These are phyloP conservation scores for Dipteronia sinensis DNA, from an alignment of 345 rosid genomes.

Conservation along the genomic window DNA sequence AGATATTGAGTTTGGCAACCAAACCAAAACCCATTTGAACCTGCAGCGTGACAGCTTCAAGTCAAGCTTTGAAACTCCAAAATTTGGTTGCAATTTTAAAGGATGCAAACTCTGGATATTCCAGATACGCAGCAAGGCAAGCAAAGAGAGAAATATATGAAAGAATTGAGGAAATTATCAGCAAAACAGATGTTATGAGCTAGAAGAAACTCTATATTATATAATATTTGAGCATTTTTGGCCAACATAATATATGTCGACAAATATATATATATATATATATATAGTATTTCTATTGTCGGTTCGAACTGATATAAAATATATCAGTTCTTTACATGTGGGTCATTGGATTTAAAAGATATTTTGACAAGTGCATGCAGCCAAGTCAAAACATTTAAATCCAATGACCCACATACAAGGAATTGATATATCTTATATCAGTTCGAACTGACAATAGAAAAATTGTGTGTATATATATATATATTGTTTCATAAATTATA, in stretches of 20 bases:
- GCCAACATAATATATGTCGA: not conserved
- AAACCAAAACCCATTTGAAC: not conserved
- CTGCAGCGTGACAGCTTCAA: not conserved
- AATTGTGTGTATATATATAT: too few species aligned
- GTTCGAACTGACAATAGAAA: too few species aligned
- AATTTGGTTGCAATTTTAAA: not conserved
- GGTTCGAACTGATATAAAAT: too few species aligned
- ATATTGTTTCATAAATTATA: too few species aligned
- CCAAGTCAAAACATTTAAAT: too few species aligned
- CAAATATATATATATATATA: too few species aligned
- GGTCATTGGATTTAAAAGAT: too few species aligned
- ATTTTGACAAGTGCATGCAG: too few species aligned
- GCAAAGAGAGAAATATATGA: not conserved
- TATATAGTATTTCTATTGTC: too few species aligned
- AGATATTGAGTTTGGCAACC: not conserved
- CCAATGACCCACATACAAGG: too few species aligned
- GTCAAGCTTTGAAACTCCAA: not conserved
- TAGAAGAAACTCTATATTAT: not conserved
- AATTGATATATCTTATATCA: too few species aligned
- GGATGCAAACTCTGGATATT: not conserved
- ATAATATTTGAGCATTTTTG: not conserved
- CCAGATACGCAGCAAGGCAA: not conserved
- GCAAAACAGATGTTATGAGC: not conserved
- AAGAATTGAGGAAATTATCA: not conserved
- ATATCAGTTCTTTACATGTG: not conserved